Evolutionary conservation across 768 basidiomycete genomes (phyloP), one percentile per base, ranked within the genome.

Genomic region (Lactarius sp.): DNA sequence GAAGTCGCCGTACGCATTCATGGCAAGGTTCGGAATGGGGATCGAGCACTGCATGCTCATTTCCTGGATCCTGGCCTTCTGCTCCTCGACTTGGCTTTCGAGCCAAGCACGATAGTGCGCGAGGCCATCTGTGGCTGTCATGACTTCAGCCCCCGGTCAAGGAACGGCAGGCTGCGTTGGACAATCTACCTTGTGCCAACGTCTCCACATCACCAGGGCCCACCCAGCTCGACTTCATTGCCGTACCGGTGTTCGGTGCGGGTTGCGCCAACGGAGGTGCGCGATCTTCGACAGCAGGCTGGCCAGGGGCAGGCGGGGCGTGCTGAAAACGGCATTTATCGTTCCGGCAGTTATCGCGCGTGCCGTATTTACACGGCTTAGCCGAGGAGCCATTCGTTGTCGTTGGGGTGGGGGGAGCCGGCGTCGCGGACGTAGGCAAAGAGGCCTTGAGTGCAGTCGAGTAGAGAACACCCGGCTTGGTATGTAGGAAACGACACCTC

Each of bases 1-100:
- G 14, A 52, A 9, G 3, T 51, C 34, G 20, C 12, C 47, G 50
- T 55, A 55, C 1, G 53, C 7, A 16, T 60, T 50, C 39, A 13
- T n/a, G 14, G 60, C 54, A 6, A 65, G 59, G 34, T 65, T 42
- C 7, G 53, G 64, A 27, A 65, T 20, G 13, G 64, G 64, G 12
- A 65, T 56, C n/a, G 53, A 50, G 42, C 27, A 60, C 12, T 52
- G 18, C 5, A 22, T 36, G 54, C 64, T 56, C 64, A 65, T 65
- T 0, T 47, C 53, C 18, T 33, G 39, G 18, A 65, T 55, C 27
- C 8, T 65, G 5, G 59, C 59, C 41, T 56, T 60, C 42, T 65
- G 64, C 4, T 14, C 49, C 22, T 34, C 33, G 31, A 65, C 22
- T 31, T 56, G 53, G 12, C 33, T 27, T 18, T 56, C 31, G 22